Evolutionary conservation across 148 eudicot genomes (phyloP).

Genomic region (Tetragonia tetragonoides): DNA sequence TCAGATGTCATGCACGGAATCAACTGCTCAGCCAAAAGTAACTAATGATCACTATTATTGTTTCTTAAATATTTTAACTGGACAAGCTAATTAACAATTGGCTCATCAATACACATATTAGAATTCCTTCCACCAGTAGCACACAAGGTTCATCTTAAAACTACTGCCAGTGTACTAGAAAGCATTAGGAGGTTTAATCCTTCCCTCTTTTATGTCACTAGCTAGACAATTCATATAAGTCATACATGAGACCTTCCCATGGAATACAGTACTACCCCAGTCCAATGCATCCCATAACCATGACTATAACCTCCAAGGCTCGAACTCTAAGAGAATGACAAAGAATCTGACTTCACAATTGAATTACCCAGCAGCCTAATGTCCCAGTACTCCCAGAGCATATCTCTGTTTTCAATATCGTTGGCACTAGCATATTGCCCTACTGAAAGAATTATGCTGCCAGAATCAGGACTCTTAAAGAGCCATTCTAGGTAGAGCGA

Average conservation of each 20-base stretch:
- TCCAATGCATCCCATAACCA: background rate
- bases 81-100: no score
- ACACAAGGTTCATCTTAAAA: no score
- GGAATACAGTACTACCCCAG: background rate
- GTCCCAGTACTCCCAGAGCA: background rate
- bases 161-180: no score
- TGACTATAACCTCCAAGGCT: background rate
- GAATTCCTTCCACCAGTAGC: no score
- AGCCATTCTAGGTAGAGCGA: background rate
- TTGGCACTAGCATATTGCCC: background rate
- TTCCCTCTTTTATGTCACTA: background rate
- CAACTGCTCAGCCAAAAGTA: background rate
- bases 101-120: no score
- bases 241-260: background rate
- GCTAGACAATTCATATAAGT: background rate
- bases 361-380: background rate
- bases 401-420: background rate
- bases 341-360: background rate
- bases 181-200: no score
- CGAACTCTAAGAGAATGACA: conserved; percentile 3
- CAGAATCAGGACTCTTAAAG: conserved; percentile 1
- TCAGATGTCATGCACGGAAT: background rate
- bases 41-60: no score
- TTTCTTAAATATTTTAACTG: no score
- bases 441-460: background rate